Evolutionary conservation across 169 alveolate genomes (phyloP).

Genomic region (Fabrea salina): DNA sequence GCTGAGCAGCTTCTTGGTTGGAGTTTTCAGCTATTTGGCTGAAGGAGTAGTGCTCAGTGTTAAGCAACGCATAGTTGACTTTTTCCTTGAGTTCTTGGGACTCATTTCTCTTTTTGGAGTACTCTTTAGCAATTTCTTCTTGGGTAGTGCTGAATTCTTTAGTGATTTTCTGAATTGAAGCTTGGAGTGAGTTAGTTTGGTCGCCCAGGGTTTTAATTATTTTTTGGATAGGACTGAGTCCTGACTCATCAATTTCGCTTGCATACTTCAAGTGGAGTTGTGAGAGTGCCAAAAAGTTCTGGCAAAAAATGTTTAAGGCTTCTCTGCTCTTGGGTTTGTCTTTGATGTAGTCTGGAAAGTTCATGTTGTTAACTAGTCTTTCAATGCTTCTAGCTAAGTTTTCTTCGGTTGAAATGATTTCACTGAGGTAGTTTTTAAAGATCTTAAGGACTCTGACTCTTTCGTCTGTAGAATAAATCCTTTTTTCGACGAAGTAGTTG

Average conservation of each 20-base stretch:
- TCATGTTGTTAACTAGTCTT: background rate
- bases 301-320: background rate
- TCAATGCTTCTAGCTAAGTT: background rate
- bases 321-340: background rate
- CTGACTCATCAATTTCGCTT: background rate
- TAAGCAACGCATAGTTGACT: background rate
- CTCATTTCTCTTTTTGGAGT: background rate
- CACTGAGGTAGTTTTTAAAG: background rate
- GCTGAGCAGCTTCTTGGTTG: background rate
- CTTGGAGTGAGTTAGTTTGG: background rate
- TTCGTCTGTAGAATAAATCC: constrained; percentile 8
- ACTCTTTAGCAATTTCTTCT: constrained; percentile 12
- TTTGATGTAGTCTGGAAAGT: background rate
- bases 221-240: background rate
- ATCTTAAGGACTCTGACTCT: background rate
- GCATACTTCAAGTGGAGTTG: background rate
- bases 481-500: background rate
- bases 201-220: background rate
- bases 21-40: constrained; percentile 20
- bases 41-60: background rate
- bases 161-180: background rate
- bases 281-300: background rate
- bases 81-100: constrained; percentile 1
- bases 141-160: background rate
- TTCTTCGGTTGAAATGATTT: background rate